Evolutionary conservation across 768 basidiomycete genomes (phyloP), one percentile per base, ranked within the genome.

Genomic region (Hygrophoropsis aurantiaca): DNA sequence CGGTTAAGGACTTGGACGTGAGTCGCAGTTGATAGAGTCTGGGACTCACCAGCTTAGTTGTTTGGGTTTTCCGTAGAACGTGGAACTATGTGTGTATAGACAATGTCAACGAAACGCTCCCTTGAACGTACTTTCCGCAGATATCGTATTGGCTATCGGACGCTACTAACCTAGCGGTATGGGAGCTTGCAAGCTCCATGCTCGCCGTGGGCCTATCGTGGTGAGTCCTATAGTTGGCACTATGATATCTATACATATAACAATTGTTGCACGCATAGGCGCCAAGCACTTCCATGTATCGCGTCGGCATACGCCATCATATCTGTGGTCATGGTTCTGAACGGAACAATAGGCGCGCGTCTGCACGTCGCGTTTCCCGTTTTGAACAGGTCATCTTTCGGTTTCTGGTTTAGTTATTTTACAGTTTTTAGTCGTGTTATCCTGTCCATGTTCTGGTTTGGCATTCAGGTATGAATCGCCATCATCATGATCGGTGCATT

Each of bases 361-460:
- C 75, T 90, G 24, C 88, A 89, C 55, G 69, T 92, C 35, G 80
- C 84, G 0, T 91, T 92, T 61, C 63, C 63, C n/a, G 76, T 94
- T 43, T 71, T 92, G 15, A 88, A 85, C 53, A 77, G 91, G 20
- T 90, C 90, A 2, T 90, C 87, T 0, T 89, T 93, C 55, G 91
- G 92, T 2, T 93, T 91, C 69, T 93, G 87, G 82, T 79, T 93
- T 57, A 87, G 88, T 59, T 93, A 90, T 65, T 92, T 93, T 65
- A 84, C 81, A 44, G 85, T 94, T 24, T 65, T 93, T 47, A 90
- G 87, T 53, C 81, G 90, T 21, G 77, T 84, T 25, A 69, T 90
- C 25, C 74, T 93, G 15, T 74, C 87, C 35, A 80, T 90, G 77
- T 88, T 94, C 67, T 94, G 90, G 88, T 88, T 87, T 47, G 82